phyloP scores from a whole-genome alignment of 176 grass and related monocot genomes.

The Bonia amplexicaulis region DNA sequence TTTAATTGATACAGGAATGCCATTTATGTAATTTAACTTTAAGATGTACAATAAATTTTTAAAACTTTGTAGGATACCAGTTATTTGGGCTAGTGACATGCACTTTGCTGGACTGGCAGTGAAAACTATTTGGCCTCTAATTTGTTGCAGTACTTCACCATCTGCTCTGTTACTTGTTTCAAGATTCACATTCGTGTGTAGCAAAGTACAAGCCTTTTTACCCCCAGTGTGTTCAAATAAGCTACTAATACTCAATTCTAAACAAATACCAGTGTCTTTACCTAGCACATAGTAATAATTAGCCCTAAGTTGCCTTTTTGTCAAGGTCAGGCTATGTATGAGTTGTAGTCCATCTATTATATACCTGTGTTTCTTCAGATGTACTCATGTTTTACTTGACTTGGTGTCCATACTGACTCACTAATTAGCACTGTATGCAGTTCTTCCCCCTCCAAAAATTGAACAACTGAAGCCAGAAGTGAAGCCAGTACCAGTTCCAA shows the following conservation, averaged over 20 bases:
- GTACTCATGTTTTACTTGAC: background rate
- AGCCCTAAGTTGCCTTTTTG: background rate
- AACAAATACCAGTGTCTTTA: constrained; percentile 8
- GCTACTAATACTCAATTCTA: background rate
- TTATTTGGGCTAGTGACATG: background rate
- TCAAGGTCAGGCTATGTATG: background rate
- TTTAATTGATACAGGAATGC: background rate
- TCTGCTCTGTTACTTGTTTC: constrained; percentile 9
- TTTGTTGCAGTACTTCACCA: background rate
- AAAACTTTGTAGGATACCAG: background rate
- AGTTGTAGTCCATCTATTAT: constrained; percentile 8
- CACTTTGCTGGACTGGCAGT: background rate
- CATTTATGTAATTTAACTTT: constrained; percentile 18
- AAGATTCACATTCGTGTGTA: background rate
- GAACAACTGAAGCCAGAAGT: constrained; percentile 34
- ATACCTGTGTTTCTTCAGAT: constrained; percentile 10
- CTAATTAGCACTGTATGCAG: constrained; percentile 46
- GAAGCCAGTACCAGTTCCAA: constrained; percentile 31
- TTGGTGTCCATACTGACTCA: background rate
- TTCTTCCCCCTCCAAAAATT: constrained; percentile 40
- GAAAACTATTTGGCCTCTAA: constrained; percentile 1
- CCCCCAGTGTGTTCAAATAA: background rate
- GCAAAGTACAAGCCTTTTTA: background rate
- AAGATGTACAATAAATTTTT: background rate
- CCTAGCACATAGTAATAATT: constrained; percentile 4